Base-by-base conservation (phyloP, 305 asterid species). In the Petunia hybrid region DNA sequence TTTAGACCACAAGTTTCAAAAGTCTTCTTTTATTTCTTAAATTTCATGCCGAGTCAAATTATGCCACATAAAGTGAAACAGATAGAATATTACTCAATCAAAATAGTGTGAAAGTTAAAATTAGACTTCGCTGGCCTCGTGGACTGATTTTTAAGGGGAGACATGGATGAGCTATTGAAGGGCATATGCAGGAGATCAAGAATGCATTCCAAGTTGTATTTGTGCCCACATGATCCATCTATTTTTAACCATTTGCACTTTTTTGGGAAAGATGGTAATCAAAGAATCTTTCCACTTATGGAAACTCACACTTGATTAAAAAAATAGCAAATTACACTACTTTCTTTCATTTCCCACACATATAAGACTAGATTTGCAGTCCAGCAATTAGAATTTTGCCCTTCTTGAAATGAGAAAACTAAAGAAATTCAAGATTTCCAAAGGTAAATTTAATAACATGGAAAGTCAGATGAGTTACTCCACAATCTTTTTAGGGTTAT, bases 241-340 rank as follows among this genome's bases (percentile, higher is more conserved):
- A 35, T 48, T 48, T 71, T 31, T 41, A 46, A 10, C 77, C 59
- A 69, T 69, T 69, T 69, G 40, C 57, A 43, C 77, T 48, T 48
- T 71, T 13, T 48, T 71, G 61, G 39, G 13, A 70, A 71, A 31
- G 61, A 48, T 71, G 77, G 36, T 31, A 10, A 46, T 22, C 13
- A 70, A 71, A 43, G 77, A 71, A 71, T 71, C 77, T 71, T 71
- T 71, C 77, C 43, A 71, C 61, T 48, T 71, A 46, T 71, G 77
- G 77, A 71, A 71, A 71, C 60, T 70, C 61, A 71, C 77, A 71
- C 35, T 71, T 71, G 31, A 22, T 48, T 10, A 4, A 22, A 46
- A 10, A 69, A 16, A 69, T 22, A 16, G 4, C 16, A 43, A 45
- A 46, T 51, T 42, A 31, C 14, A 31, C 77, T 57, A 48, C 42